Percentiles rank a stretch among this genome's conserved stretches.
These are phyloP conservation scores for Ascomycota sp. DNA, from an alignment of 2,329 filamentous ascomycete species.

Conservation along the genomic window DNA sequence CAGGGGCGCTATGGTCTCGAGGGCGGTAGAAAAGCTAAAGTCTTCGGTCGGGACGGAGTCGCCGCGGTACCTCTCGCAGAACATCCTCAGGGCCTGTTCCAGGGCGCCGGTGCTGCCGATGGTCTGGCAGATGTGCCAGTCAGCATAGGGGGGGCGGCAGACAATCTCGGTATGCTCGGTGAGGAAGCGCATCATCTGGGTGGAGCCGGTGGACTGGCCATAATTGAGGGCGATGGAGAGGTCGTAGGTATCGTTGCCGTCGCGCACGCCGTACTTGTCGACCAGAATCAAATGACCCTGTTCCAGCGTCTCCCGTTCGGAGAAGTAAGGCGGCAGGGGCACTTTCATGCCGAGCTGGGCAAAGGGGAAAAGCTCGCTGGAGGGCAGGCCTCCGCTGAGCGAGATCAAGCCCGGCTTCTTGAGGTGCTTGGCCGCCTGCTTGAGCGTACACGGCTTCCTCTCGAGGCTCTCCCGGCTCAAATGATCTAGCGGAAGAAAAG, in stretches of 20 bases:
- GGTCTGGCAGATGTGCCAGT: slow-evolving; percentile 73
- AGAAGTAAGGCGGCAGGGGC: slow-evolving; percentile 47
- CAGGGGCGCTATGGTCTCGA: slow-evolving; percentile 35
- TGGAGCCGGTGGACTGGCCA: slow-evolving; percentile 65
- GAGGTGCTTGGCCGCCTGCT: slow-evolving; percentile 60
- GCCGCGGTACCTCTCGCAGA: slow-evolving; percentile 46
- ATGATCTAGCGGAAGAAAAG: slow-evolving; percentile 10
- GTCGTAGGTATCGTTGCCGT: slow-evolving; percentile 39
- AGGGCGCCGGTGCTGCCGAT: slow-evolving; percentile 73
- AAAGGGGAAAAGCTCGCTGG: slow-evolving; percentile 82
- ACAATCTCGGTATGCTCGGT: slow-evolving; percentile 93
- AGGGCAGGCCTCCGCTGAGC: slow-evolving; percentile 77
- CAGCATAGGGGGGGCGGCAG: slow-evolving; percentile 66
- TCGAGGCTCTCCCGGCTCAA: slow-evolving; percentile 41
- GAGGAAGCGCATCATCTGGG: slow-evolving; percentile 74
- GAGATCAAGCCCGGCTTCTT: slow-evolving; percentile 73
- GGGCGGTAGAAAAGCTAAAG: slow-evolving; percentile 66
- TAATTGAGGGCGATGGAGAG: slow-evolving; percentile 86
- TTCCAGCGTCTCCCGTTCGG: slow-evolving; percentile 42
- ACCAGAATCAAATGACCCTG: slow-evolving; percentile 41
- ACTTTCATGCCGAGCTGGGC: slow-evolving; percentile 57
- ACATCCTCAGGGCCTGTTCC: slow-evolving; percentile 67
- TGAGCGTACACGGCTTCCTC: slow-evolving; percentile 51
- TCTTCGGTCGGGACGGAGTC: slow-evolving; percentile 75
- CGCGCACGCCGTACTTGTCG: slow-evolving; percentile 65